Conservation (phyloP, 805 yeast genomes). For the Candida ipomoeae region DNA sequence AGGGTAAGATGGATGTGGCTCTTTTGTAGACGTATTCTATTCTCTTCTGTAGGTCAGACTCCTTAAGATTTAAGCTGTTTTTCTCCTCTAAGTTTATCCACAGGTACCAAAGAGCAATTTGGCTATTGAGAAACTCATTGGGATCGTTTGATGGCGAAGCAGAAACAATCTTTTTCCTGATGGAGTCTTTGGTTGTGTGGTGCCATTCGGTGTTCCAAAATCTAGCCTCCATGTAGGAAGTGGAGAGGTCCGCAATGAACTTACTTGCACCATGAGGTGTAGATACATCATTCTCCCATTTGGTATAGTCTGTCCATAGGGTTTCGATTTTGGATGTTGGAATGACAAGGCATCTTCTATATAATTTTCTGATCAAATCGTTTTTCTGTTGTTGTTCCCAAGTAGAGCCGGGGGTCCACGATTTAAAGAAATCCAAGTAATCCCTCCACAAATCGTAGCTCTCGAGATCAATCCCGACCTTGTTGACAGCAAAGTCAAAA, state of each 20-base stretch:
- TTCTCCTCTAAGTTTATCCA: constrained; percentile 80
- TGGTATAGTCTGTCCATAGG: constrained; percentile 75
- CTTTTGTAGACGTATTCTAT: constrained; percentile 69
- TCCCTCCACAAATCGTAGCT: constrained; percentile 76
- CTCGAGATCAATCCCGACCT: constrained; percentile 74
- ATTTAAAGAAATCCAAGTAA: constrained; percentile 70
- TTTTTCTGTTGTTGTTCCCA: constrained; percentile 84
- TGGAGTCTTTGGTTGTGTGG: constrained; percentile 46
- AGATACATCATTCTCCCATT: constrained; percentile 77
- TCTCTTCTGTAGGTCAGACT: constrained; percentile 46
- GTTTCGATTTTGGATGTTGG: constrained; percentile 74
- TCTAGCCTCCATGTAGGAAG: constrained; percentile 83
- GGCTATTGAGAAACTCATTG: constrained; percentile 27
- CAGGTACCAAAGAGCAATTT: constrained; percentile 55
- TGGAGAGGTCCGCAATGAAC: constrained; percentile 75
- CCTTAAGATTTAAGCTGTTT: constrained; percentile 61
- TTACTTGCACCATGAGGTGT: constrained; percentile 71
- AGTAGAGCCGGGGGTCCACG: constrained; percentile 72
- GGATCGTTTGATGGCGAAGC: constrained; percentile 19
- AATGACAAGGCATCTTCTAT: constrained; percentile 63
- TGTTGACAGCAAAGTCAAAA: constrained; percentile 73
- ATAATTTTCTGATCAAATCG: constrained; percentile 70
- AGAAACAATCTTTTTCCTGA: constrained; percentile 41
- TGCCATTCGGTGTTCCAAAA: constrained; percentile 69
- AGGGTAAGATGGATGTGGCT: constrained; percentile 56